Conservation (phyloP, 768 basidiomycete species). For the Xerocomellus amylosporus region DNA sequence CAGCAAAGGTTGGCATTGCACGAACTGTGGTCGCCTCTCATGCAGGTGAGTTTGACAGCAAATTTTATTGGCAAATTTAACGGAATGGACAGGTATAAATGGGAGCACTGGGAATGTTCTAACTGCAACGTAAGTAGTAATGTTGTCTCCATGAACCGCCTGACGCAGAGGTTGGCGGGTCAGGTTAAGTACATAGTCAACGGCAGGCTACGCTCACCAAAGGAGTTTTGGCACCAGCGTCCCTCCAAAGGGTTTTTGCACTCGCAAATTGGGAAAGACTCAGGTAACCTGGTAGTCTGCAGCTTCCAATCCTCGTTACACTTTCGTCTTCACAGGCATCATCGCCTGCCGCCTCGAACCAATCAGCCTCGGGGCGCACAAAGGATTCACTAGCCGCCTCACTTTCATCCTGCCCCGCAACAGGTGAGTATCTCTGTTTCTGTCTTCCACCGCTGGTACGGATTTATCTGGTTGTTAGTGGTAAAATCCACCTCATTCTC, state of each 20-base stretch:
- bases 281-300: slow-evolving; percentile 17
- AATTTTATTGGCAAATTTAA: background rate
- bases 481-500: slow-evolving; percentile 58
- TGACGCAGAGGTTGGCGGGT: background rate
- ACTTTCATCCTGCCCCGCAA: slow-evolving; percentile 50
- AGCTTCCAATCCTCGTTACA: background rate
- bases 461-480: slow-evolving; percentile 34
- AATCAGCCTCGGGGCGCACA: slow-evolving; percentile 18
- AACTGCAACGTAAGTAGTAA: slow-evolving; percentile 49
- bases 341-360: slow-evolving; percentile 13
- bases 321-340: slow-evolving; percentile 18
- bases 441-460: background rate
- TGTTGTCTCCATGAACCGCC: background rate
- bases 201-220: slow-evolving; percentile 28
- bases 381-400: slow-evolving; percentile 33
- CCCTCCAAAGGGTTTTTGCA: slow-evolving; percentile 26
- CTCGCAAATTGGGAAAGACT: slow-evolving; percentile 29
- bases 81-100: slow-evolving; percentile 51
- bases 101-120: slow-evolving; percentile 72
- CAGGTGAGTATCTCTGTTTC: slow-evolving; percentile 35
- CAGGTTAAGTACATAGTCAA: slow-evolving; percentile 17
- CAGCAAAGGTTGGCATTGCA: slow-evolving; percentile 69
- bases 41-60: slow-evolving; percentile 50
- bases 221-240: slow-evolving; percentile 39
- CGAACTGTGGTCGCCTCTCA: slow-evolving; percentile 65